Base-by-base conservation (phyloP, 139 green algal species). In the Eudorina sp. region DNA sequence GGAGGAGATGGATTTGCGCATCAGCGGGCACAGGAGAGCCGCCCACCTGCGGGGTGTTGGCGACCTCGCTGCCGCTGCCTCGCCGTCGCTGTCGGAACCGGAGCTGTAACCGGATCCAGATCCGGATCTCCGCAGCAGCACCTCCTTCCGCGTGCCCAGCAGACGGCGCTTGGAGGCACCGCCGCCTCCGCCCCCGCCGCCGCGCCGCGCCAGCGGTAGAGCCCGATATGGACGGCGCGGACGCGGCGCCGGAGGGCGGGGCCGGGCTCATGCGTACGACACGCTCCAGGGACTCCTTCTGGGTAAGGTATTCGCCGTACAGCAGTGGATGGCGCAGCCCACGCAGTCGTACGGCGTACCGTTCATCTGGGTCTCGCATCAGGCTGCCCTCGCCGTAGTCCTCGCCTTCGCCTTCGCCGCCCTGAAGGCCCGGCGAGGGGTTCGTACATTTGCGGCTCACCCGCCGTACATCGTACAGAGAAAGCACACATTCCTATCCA, bases 271-370 rank as follows among this genome's bases (percentile, higher is more conserved):
- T 89, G 23, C 85, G 68, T 38, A 84, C 66, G 72, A 85, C 84
- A 29, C 77, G 88, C 89, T 92, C 46, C 16, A 90, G 81, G 55
- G 45, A 53, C 62, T 88, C 92, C 66, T 90, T 89, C 19, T 88
- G 23, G 18, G 90, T 53, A 31, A 97, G 75, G 55, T 96, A 94
- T 25, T 93, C 79, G 0, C 87, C 96, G 77, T 95, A 89, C 90
- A 98, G 91, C 92, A 98, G 90, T 5, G 95, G 96, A 88, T 98
- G 95, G 53, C 92, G 85, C 29, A 97, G 83, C 25, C 81, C 70
- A 6, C 89, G 79, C 19, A 97, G 88, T 19, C 92, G 81, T 75
- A 97, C 89, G n/a, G 73, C 62, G 55, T 90, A 91, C 0, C 81
- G 70, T 60, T 73, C 60, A 7, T 85, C 90, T 3, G 79, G 58